Evolutionary conservation across 805 yeast genomes (phyloP), one percentile per base, ranked within the genome.

Genomic region (Zygosaccharomyces lentus): DNA sequence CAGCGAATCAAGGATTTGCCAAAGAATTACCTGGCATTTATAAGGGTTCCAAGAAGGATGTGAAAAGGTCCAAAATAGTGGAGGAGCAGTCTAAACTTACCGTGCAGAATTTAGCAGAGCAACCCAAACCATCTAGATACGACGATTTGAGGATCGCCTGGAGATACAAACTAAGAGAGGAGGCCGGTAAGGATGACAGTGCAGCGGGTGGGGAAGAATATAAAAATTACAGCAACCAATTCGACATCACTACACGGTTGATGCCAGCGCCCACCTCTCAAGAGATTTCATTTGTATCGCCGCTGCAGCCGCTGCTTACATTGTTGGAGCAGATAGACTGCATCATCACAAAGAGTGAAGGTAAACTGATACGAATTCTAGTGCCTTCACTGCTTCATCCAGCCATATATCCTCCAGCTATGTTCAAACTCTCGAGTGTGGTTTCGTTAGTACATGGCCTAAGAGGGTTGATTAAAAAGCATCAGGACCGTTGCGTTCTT

Each of bases 331-430:
- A 77, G 46, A 64, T 85, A 6, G 72, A 71, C 19, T 54, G 64
- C 6, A 64, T 74, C 0, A 69, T 77, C 2, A 69, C 69, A 46
- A 65, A 65, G n/a, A 71, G 75, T 27, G 62, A 69, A 8, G 65
- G 66, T 4, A 75, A 76, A 41, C 59, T 83, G 26, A 72, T 87
- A 5, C 71, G 97, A 51, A 61, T 91, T 1, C 75, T 82, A 0
- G 64, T 88, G 2, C 97, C 97, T 1, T 75, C 80, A n/a, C 71
- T 90, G 29, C 71, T 90, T 40, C 84, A 86, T 56, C 97, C 97
- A 1, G 80, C 84, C 24, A 62, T 81, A 40, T 90, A 87, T 57
- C 69, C 78, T 2, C 82, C 85, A 5, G 58, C 58, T 16, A 61
- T 70, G 46, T 68, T 78, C 2, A 59, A 67, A 13, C 72, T 82